These are phyloP conservation scores for Fagus crenata DNA, from an alignment of 306 rosid genomes.

Conservation along the genomic window DNA sequence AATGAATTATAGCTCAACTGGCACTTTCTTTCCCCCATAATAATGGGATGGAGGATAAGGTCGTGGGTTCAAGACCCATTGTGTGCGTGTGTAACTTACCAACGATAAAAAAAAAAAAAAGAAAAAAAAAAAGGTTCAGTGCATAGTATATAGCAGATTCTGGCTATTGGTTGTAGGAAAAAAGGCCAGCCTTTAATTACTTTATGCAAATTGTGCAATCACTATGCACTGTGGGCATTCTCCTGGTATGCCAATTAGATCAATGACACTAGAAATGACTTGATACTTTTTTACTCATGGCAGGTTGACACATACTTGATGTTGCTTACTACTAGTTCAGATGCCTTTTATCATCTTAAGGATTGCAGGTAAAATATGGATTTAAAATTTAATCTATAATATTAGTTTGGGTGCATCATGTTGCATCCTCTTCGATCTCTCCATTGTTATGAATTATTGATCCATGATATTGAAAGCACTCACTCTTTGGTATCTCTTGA, in stretches of 20 bases:
- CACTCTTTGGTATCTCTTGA: no score
- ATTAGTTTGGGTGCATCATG: conserved; percentile 18
- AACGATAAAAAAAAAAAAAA: no score
- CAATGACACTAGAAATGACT: not conserved
- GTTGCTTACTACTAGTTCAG: conserved; percentile 81
- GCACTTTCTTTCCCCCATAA: no score
- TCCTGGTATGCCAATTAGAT: not conserved
- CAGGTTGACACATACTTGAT: conserved; percentile 88
- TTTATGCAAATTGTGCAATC: not conserved
- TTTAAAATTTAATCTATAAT: conserved; percentile 18
- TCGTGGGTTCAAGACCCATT: no score
- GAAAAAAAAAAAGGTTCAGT: not conserved
- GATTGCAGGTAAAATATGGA: conserved; percentile 75
- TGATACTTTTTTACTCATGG: not conserved
- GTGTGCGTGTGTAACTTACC: no score
- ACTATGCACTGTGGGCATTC: not conserved
- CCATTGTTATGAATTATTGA: no score
- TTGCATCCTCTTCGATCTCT: conserved; percentile 12
- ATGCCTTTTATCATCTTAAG: conserved; percentile 88
- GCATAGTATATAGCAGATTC: not conserved
- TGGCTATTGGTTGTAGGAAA: not conserved
- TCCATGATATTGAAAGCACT: no score
- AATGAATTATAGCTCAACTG: not conserved
- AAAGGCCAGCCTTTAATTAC: not conserved
- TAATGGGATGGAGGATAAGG: no score